phyloP scores from a whole-genome alignment of 345 rosid species.

The Carallia brachiata region DNA sequence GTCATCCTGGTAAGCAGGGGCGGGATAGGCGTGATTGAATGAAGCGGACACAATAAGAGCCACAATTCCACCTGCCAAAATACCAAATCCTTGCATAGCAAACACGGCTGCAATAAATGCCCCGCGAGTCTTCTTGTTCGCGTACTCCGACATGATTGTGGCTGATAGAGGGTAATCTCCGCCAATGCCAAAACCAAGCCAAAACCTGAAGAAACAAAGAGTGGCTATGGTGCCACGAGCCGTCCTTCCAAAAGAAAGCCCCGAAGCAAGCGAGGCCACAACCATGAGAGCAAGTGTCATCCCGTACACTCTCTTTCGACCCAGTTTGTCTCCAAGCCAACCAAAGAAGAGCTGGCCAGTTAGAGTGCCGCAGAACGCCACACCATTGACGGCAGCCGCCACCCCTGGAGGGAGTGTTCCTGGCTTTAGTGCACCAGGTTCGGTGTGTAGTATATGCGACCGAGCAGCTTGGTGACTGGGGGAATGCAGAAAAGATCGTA shows the following conservation, averaged over 20 bases:
- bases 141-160: conserved; percentile 34
- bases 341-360: conserved; percentile 36
- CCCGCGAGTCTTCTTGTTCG: conserved; percentile 30
- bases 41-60: conserved; percentile 16
- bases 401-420: conserved; percentile 39
- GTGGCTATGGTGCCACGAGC: conserved; percentile 1
- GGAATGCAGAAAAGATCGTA: conserved; percentile 50
- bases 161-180: conserved; percentile 33
- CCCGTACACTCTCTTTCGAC: conserved; percentile 38
- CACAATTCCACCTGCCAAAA: conserved; percentile 28
- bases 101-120: conserved; percentile 30
- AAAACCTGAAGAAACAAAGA: conserved; percentile 33
- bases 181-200: conserved; percentile 34
- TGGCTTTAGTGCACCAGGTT: conserved; percentile 18
- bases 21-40: conserved; percentile 14
- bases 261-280: conserved; percentile 19
- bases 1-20: conserved; percentile 5
- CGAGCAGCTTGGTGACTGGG: conserved; percentile 39
- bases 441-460: conserved; percentile 43
- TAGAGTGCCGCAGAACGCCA: conserved; percentile 32
- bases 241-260: conserved; percentile 20
- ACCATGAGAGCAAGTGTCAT: conserved; percentile 33
- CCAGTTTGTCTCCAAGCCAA: conserved; percentile 44
- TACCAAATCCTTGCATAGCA: conserved; percentile 36
- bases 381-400: conserved; percentile 40